Percentiles rank a stretch among this genome's conserved stretches.
phyloP scores from a whole-genome alignment of 1,284 basidiomycete genomes.

The Irpex rosettiformis region DNA sequence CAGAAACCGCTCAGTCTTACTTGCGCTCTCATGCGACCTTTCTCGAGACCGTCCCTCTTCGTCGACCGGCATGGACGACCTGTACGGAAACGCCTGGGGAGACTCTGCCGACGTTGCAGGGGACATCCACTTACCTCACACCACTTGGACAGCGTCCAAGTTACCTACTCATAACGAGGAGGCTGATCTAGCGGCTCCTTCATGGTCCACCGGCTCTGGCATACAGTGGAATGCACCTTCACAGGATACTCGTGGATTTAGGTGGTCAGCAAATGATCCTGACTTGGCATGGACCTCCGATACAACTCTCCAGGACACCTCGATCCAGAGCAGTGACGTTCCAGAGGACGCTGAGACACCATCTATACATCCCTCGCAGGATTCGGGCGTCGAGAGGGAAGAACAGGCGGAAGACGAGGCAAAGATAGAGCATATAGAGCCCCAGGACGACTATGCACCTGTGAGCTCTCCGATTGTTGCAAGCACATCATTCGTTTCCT shows the following conservation, averaged over 20 bases:
- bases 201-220: constrained; percentile 47
- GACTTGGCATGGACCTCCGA: constrained; percentile 25
- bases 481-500: background rate
- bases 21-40: constrained; percentile 1
- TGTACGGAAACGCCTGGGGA: constrained; percentile 66
- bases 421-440: background rate
- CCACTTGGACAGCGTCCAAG: constrained; percentile 22
- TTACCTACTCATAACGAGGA: constrained; percentile 35
- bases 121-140: constrained; percentile 15
- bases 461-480: background rate
- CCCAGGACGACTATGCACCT: background rate
- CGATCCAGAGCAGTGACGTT: constrained; percentile 21
- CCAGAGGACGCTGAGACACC: constrained; percentile 15
- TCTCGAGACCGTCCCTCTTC: background rate
- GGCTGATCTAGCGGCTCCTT: constrained; percentile 47
- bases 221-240: constrained; percentile 47
- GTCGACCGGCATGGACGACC: constrained; percentile 50
- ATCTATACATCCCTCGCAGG: constrained; percentile 8
- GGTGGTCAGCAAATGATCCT: constrained; percentile 25
- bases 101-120: constrained; percentile 36
- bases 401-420: background rate
- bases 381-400: constrained; percentile 10
- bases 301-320: constrained; percentile 36
- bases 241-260: constrained; percentile 26
- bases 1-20: background rate